Evolutionary conservation across 2,329 filamentous ascomycete species (phyloP).

Genomic region (Trichoderma cornu-damae): DNA sequence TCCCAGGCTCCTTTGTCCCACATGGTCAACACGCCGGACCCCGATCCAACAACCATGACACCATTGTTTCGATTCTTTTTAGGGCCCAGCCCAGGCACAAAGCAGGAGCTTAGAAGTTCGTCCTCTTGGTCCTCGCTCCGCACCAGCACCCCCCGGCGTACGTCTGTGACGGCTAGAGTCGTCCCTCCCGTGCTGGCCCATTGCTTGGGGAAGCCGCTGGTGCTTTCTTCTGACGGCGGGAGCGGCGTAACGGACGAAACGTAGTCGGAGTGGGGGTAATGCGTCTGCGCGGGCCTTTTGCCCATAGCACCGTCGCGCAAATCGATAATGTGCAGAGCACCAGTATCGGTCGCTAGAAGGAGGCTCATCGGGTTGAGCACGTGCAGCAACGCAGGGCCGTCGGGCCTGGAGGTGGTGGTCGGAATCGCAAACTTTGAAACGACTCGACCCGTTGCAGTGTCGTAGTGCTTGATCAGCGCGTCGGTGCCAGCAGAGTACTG

Average conservation of each 20-base stretch:
- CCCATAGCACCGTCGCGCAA: constrained; percentile 58
- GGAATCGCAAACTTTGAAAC: constrained; percentile 79
- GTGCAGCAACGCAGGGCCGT: constrained; percentile 76
- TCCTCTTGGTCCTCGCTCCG: constrained; percentile 94
- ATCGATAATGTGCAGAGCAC: constrained; percentile 83
- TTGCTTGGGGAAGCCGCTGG: constrained; percentile 85
- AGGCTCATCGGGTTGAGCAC: constrained; percentile 82
- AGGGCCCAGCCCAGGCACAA: constrained; percentile 70
- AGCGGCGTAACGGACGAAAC: constrained; percentile 82
- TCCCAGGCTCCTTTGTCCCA: constrained; percentile 97
- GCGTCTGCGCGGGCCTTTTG: constrained; percentile 68
- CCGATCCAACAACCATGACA: constrained; percentile 69
- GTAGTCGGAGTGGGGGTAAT: constrained; percentile 87
- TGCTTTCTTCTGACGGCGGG: constrained; percentile 72
- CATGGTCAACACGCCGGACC: constrained; percentile 76
- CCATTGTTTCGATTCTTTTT: constrained; percentile 63
- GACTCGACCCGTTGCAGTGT: constrained; percentile 59
- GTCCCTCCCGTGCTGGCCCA: constrained; percentile 92
- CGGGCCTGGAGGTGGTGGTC: constrained; percentile 47
- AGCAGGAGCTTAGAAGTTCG: constrained; percentile 75
- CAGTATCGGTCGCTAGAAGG: constrained; percentile 84
- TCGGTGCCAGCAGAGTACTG: constrained; percentile 62
- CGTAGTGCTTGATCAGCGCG: constrained; percentile 53
- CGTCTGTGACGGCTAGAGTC: constrained; percentile 83
- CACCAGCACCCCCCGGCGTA: constrained; percentile 78